Evolutionary conservation across 441 rosid genomes (phyloP), one percentile per base, ranked within the genome.

Genomic region (Populus hybrid): DNA sequence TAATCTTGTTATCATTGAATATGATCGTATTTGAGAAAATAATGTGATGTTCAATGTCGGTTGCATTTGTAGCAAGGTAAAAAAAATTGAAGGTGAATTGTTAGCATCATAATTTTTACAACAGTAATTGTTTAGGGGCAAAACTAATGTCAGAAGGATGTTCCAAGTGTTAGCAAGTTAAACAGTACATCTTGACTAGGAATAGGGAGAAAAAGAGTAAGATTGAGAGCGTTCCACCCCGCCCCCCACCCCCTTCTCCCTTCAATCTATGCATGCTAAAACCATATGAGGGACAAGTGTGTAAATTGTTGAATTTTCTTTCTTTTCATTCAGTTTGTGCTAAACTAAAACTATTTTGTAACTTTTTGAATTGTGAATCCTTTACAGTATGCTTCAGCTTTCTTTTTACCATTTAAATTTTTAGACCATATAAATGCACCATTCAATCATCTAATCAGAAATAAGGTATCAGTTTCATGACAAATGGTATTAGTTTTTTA

Each of bases 221-320:
- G 23, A n/a, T 59, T 3, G 26, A 61, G 65, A n/a, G 10, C 10
- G 65, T 61, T 61, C 1, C 42, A 7, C 40, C 40, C 40, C 40
- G 1, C 8, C 42, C 65, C 9, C 21, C 3, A 1, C 3, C 24
- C 3, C 65, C 65, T n/a, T 19, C 23, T 2, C 7, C 2, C 63
- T 3, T 21, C 65, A 21, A 61, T 23, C 26, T 21, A 61, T 61
- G 65, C 8, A 21, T 61, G 65, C 11, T n/a, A 61, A 9, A 57
- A 21, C 10, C 26, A 61, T 61, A 21, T 1, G 26, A 61, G 11
- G 65, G 26, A 21, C 65, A n/a, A 59, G 5, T 8, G 24, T 21
- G 65, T 12, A 7, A 78, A 35, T 21, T 57, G 14, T 57, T 67
- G 59, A 19, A 24, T 10, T 79, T 67, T 65, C 38, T 75, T 71